Percentiles rank a stretch among this genome's conserved stretches.
These are phyloP conservation scores for Flaveria robusta DNA, from an alignment of 129 eudicot genomes.

Conservation along the genomic window DNA sequence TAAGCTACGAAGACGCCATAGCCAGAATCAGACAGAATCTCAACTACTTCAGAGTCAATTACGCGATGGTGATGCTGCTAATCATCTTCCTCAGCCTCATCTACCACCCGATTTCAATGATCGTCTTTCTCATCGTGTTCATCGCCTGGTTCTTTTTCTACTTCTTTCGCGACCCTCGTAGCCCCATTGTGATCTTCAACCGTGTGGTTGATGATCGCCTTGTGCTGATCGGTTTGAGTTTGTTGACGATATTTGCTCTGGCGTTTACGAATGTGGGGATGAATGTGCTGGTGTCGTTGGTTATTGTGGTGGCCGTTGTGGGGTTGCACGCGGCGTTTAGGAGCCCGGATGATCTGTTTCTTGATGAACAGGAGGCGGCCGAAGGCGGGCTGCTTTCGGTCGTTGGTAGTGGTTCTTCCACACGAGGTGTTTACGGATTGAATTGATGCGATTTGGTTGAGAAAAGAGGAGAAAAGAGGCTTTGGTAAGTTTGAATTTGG, in stretches of 20 bases:
- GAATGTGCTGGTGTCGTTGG: background rate
- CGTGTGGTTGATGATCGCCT: conserved; percentile 12
- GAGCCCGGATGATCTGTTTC: conserved; percentile 14
- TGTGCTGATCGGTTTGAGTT: background rate
- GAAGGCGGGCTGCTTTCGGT: conserved; percentile 22
- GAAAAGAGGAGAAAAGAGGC: background rate
- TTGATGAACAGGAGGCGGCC: conserved; percentile 9
- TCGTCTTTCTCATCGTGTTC: background rate
- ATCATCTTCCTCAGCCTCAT: background rate
- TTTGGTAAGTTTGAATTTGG: background rate
- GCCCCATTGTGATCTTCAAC: background rate
- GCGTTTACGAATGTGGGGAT: conserved; percentile 3
- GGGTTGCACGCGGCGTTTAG: conserved; percentile 6
- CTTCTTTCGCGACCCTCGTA: background rate
- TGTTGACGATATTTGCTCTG: background rate
- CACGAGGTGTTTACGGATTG: background rate
- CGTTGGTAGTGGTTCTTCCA: conserved; percentile 5
- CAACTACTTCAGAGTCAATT: conserved; percentile 13
- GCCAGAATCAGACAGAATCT: conserved; percentile 11
- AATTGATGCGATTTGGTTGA: background rate
- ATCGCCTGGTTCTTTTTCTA: background rate
- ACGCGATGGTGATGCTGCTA: conserved; percentile 8
- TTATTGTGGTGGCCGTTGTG: background rate
- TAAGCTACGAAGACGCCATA: background rate
- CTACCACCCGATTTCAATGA: conserved; percentile 2